Evolutionary conservation across 192 early-diverging fungal genomes (phyloP).

Genomic region (Backusella parvicylindrica): DNA sequence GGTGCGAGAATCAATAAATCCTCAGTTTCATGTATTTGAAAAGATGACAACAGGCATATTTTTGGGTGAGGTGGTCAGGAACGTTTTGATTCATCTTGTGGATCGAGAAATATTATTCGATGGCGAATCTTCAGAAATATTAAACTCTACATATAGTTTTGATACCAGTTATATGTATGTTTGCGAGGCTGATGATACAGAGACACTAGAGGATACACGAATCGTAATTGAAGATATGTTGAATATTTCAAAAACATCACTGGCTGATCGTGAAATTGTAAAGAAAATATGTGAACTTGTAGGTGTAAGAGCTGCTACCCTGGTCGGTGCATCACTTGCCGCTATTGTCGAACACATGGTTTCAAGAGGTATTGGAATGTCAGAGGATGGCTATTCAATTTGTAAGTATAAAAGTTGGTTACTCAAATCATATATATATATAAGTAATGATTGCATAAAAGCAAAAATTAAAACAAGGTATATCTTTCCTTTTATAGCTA

Average conservation of each 20-base stretch:
- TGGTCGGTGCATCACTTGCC: conserved; percentile 70
- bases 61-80: conserved; percentile 81
- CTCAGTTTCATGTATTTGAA: conserved; percentile 79
- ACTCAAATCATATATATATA: too few species aligned
- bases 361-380: conserved; percentile 26
- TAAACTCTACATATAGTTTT: conserved; percentile 68
- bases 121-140: conserved; percentile 54
- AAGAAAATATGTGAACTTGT: conserved; percentile 79
- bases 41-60: conserved; percentile 94
- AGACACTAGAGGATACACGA: conserved; percentile 55
- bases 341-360: conserved; percentile 50
- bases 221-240: conserved; percentile 73
- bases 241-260: conserved; percentile 57
- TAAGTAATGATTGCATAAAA: not conserved
- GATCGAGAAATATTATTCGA: conserved; percentile 75
- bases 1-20: conserved; percentile 79
- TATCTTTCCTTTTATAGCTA: conserved; percentile 19
- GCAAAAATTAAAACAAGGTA: not conserved
- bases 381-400: conserved; percentile 27
- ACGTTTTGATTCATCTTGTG: conserved; percentile 74
- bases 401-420: conserved; percentile 17
- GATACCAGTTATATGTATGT: conserved; percentile 73
- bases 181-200: conserved; percentile 65
- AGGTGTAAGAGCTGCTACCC: conserved; percentile 72
- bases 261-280: conserved; percentile 75